Conservation (phyloP, 2,329 filamentous ascomycete genomes). For the Mycocentrospora acerina region DNA sequence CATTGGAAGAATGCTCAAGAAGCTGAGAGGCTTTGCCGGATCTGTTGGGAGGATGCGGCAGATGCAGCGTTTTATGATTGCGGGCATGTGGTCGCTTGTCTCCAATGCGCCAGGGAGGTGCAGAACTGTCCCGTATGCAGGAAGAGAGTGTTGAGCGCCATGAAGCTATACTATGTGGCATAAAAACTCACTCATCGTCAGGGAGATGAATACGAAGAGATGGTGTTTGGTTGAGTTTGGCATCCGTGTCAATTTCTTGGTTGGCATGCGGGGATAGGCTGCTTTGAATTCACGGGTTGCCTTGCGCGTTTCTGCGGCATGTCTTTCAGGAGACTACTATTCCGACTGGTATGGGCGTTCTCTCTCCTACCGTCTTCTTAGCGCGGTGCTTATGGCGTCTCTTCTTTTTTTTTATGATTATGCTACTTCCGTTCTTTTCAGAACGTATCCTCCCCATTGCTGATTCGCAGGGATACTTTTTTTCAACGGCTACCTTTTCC, state of each 20-base stretch:
- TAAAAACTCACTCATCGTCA: no score
- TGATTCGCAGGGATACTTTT: no score
- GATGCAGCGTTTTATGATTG: conserved; percentile 64
- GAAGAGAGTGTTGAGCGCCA: conserved; percentile 56
- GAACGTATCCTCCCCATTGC: no score
- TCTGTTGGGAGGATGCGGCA: conserved; percentile 63
- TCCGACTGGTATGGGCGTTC: no score
- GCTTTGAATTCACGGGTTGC: no score
- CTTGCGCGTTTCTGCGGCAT: neutral
- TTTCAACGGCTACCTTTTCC: no score
- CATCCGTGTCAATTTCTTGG: no score
- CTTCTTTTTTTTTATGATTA: neutral
- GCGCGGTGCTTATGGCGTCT: conserved; percentile 1
- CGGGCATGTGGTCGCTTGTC: conserved; percentile 63
- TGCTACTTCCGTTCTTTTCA: neutral
- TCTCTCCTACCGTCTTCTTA: neutral
- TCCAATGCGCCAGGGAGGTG: conserved; percentile 60
- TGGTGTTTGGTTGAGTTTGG: no score
- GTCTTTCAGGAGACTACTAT: neutral
- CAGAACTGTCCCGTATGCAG: conserved; percentile 64
- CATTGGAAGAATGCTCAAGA: conserved; percentile 64
- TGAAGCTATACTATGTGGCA: conserved; percentile 57
- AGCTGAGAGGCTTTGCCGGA: conserved; percentile 60
- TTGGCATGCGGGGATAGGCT: no score
- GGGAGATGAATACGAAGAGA: neutral